These are phyloP conservation scores for Ascochyta koolunga DNA, from an alignment of 2,329 filamentous ascomycete genomes.

Conservation along the genomic window DNA sequence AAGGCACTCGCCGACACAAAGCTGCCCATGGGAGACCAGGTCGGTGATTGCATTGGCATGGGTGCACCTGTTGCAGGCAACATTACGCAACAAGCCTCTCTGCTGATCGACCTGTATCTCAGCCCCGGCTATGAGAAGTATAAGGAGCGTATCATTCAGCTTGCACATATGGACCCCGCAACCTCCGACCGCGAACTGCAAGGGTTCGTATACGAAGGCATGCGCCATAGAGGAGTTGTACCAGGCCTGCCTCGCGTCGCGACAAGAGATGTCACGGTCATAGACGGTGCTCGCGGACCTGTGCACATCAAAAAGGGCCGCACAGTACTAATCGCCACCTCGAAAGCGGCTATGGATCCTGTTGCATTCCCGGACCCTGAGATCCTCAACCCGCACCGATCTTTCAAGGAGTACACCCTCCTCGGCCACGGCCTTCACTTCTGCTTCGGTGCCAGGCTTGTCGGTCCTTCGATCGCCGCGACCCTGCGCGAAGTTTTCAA, in stretches of 20 bases:
- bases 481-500: conserved; percentile 44
- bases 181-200: conserved; percentile 64
- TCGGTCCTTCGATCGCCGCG: conserved; percentile 36
- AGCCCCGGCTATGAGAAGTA: conserved; percentile 57
- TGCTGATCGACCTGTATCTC: conserved; percentile 61
- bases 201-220: conserved; percentile 62
- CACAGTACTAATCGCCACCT: conserved; percentile 50
- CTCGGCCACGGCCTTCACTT: conserved; percentile 43
- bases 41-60: conserved; percentile 58
- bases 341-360: conserved; percentile 46
- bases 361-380: conserved; percentile 41
- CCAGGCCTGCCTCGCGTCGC: conserved; percentile 60
- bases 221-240: conserved; percentile 59
- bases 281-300: conserved; percentile 56
- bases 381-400: conserved; percentile 46
- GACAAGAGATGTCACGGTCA: conserved; percentile 53
- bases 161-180: conserved; percentile 53
- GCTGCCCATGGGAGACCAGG: conserved; percentile 56
- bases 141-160: conserved; percentile 58
- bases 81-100: conserved; percentile 59
- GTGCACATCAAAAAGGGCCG: conserved; percentile 51
- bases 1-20: conserved; percentile 56
- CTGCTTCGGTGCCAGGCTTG: conserved; percentile 42
- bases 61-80: conserved; percentile 58
- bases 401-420: conserved; percentile 40